Base-by-base conservation (phyloP, 306 rosid species). In the Medicago lupulina region DNA sequence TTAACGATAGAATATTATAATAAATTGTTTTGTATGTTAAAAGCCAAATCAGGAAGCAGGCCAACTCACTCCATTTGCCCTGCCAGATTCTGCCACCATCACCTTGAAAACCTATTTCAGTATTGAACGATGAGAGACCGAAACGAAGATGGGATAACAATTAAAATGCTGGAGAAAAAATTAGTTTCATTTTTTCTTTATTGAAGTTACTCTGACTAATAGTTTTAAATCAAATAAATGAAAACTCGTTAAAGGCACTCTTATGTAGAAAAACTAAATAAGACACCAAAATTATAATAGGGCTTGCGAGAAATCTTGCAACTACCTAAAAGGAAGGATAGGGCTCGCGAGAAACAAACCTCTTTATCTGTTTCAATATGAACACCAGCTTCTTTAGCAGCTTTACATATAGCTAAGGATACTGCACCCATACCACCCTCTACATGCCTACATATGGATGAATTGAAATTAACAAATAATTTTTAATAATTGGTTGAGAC, bases 351-450 rank as follows among this genome's bases (percentile, higher is more conserved):
- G 25, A 64, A 64, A 70, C 70, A 67, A 58, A 88, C 96, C 91
- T 88, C 91, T 36, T 88, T 82, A 77, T 50, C 76, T 51, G 96
- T 86, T 72, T 86, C 80, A 36, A 88, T 83, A 77, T 67, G 85
- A 79, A 83, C 92, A 67, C 93, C 91, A 54, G 87, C 93, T 86
- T 88, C 93, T 84, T 51, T 80, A 39, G 96, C 96, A 19, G 93
- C 91, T 68, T 83, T 83, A 55, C 88, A 59, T 31, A 90, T 85
- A 39, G 96, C 89, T 70, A 59, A 14, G 71, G 96, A 90, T 76
- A 90, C 91, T 38, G 96, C 83, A 38, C 96, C 96, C 96, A 88
- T 88, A 67, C 96, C 96, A 80, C 91, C 96, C 87, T 90, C 96
- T 53, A 90, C 96, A 71, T 88, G 86, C 68, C 96, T 90, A 62